Evolutionary conservation across 768 basidiomycete genomes (phyloP).

Genomic region (Trametes coccinea): DNA sequence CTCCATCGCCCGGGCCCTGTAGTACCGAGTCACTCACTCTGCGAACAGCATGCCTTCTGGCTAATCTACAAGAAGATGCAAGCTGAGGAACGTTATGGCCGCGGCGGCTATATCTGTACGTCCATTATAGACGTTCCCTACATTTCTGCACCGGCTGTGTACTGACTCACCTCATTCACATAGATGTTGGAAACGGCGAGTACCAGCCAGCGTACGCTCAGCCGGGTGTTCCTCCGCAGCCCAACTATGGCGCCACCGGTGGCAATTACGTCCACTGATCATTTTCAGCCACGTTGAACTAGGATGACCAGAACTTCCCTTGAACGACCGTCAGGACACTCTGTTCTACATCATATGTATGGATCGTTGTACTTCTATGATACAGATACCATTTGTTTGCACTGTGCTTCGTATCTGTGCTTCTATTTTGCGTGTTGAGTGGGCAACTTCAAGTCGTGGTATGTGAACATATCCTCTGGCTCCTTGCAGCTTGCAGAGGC

Average conservation of each 20-base stretch:
- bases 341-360: not conserved
- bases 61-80: conserved; percentile 89
- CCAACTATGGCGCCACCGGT: conserved; percentile 34
- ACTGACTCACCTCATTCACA: not conserved
- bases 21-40: not conserved
- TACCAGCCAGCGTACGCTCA: conserved; percentile 32
- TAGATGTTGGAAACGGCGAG: conserved; percentile 35
- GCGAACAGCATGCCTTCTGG: conserved; percentile 75
- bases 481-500: too few relatives aligned
- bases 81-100: conserved; percentile 80
- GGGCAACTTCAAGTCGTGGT: too few relatives aligned
- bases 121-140: conserved; percentile 13
- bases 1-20: not conserved
- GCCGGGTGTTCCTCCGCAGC: conserved; percentile 17
- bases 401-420: too few relatives aligned
- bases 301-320: too few relatives aligned
- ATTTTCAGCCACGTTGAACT: too few relatives aligned
- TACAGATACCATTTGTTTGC: too few relatives aligned
- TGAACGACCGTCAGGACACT: not conserved
- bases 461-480: too few relatives aligned
- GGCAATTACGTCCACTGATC: conserved; percentile 28
- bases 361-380: not conserved
- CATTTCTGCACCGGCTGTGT: too few relatives aligned
- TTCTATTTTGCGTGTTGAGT: too few relatives aligned
- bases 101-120: conserved; percentile 76